These are phyloP conservation scores for Trichoderma sp. DNA, from an alignment of 2,329 filamentous ascomycete species.

Conservation along the genomic window DNA sequence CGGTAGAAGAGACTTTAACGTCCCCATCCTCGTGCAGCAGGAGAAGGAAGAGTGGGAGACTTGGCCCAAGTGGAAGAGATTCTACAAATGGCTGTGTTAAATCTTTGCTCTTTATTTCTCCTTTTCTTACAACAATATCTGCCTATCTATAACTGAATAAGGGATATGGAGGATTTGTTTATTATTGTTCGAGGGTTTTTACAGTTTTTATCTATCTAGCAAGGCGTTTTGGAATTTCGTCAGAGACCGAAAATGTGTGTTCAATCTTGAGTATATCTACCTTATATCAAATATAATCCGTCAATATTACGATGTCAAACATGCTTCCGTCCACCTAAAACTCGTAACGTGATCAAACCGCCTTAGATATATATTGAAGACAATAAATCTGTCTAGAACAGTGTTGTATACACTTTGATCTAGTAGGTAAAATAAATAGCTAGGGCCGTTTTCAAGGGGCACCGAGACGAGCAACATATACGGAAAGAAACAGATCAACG, in stretches of 20 bases:
- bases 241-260: neutral
- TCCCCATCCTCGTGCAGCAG: constrained; percentile 73
- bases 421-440: neutral
- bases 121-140: neutral
- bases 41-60: constrained; percentile 69
- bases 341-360: neutral
- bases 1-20: constrained; percentile 79
- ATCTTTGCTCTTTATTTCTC: neutral
- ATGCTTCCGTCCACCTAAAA: neutral
- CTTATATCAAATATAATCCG: neutral
- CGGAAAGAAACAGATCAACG: neutral
- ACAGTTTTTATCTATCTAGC: neutral
- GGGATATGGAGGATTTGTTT: neutral
- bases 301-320: neutral
- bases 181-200: neutral
- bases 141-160: neutral
- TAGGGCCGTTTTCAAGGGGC: neutral
- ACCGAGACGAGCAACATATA: neutral
- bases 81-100: constrained; percentile 71
- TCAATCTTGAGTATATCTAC: neutral
- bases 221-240: constrained; percentile 10
- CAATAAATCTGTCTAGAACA: neutral
- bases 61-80: constrained; percentile 75
- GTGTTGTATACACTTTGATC: neutral
- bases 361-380: neutral